Evolutionary conservation across 495 filamentous ascomycete species (phyloP), one percentile per base, ranked within the genome.

Genomic region (Xylaria grammica): DNA sequence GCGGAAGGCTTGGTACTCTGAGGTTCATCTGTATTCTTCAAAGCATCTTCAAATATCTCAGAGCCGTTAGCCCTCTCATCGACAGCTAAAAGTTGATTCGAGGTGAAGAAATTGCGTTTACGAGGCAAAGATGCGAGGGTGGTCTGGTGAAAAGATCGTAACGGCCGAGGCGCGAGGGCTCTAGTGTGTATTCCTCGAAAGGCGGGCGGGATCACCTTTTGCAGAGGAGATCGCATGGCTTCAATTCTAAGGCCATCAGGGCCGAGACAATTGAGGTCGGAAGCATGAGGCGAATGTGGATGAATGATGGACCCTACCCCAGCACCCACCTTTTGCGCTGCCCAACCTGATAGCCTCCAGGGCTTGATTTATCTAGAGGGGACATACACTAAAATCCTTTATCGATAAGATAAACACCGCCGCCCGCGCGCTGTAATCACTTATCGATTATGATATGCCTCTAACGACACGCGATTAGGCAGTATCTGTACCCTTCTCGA

Each of bases 81-180:
- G 19, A 70, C 65, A 15, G 72, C 67, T 4, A 78, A 61, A 26
- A 79, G 71, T 42, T 74, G 71, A 63, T 76, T 79, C 2, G 78
- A 79, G 13, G 77, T 76, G 65, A 76, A 78, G 54, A 79, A 78
- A 58, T 60, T 76, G 20, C 80, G 77, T 48, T 72, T 75, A 22
- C 72, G 75, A 15, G 78, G 76, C 2, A 75, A 46, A 30, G 60
- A 67, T 0, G 60, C 52, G n/a, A 71, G 30, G 9, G 64, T 62
- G 49, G 63, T 74, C 45, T 71, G 72, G 68, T 75, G 72, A 61
- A 81, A 72, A 49, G 44, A 68, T 67, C 65, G 67, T 30, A 55
- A 46, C 26, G 65, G 60, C 50, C 60, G 60, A 27, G 67, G 62
- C 46, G 30, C 11, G 10, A 52, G 44, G 32, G 52, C 54, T 29